Percentiles rank a stretch among this genome's conserved stretches.
phyloP scores from a whole-genome alignment of 106 monocot genomes.

The Allium cepa region DNA sequence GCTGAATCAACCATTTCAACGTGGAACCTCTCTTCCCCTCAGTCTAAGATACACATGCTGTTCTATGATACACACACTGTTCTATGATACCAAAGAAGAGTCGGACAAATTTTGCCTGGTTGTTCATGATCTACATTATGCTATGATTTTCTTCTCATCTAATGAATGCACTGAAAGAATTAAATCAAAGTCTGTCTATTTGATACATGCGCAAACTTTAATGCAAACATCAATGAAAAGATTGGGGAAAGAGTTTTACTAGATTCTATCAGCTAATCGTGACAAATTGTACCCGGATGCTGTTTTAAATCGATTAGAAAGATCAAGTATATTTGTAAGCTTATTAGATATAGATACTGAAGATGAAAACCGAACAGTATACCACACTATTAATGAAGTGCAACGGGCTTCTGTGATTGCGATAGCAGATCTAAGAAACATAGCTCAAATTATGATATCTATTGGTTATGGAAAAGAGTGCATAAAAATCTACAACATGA shows the following conservation, averaged over 20 bases:
- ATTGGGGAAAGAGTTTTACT: constrained; percentile 37
- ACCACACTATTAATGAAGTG: constrained; percentile 2
- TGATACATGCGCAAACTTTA: constrained; percentile 28
- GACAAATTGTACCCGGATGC: constrained; percentile 34
- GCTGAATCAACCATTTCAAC: constrained; percentile 29
- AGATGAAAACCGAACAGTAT: constrained; percentile 8
- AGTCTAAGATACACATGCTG: constrained; percentile 20
- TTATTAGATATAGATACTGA: constrained; percentile 1
- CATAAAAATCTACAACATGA: constrained; percentile 28
- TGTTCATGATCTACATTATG: constrained; percentile 22
- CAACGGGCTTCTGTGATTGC: constrained; percentile 5
- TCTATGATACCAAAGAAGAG: constrained; percentile 20
- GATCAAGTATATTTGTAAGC: too few relatives aligned
- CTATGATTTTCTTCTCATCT: constrained; percentile 30
- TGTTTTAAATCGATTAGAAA: constrained; percentile 7
- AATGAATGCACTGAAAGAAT: background rate
- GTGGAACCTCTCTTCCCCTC: constrained; percentile 21
- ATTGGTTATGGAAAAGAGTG: constrained; percentile 52
- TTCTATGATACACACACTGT: constrained; percentile 27
- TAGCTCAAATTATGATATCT: constrained; percentile 44
- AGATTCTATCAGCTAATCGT: constrained; percentile 36
- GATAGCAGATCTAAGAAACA: constrained; percentile 9
- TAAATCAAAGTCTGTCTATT: background rate
- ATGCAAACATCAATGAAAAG: constrained; percentile 48
- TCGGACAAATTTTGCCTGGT: constrained; percentile 20